Base-by-base conservation (phyloP, 2,329 filamentous ascomycete species). In the Xylariales sp. region DNA sequence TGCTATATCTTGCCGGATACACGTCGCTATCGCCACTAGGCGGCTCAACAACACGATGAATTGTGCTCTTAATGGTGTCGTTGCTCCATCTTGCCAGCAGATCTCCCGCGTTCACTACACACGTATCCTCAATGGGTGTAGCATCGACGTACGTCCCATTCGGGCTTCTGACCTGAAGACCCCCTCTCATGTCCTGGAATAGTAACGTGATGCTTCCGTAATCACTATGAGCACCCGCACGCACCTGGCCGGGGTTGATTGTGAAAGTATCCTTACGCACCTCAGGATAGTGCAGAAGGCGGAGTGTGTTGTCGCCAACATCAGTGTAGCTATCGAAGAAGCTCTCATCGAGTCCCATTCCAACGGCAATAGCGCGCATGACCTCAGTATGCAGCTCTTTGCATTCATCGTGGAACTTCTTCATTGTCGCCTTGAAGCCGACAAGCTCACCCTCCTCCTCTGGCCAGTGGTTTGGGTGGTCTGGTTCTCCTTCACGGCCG, bases 31-130 rank as follows among this genome's bases (percentile, higher is more conserved):
- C 69, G 4, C 71, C 73, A 12, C 70, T 68, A 1, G 87, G 86
- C 2, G 90, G 90, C 65, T 95, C 86, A 4, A 96, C 86, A 1
- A 96, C 90, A 9, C 89, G 80, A 63, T 96, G 90, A 46, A 89
- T 79, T 4, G 90, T 96, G 58, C 86, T 91, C 67, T 86, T 89
- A 66, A 96, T 95, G 4, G 78, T 85, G 56, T 94, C 88, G 57
- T 96, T 96, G 49, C 85, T 88, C 90, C 89, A 95, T 39, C 89
- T 73, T 1, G 87, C 84, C 37, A 96, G 69, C 51, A 96, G 60
- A 58, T 96, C 64, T 11, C 64, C 65, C n/a, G 63, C 56, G 38
- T 67, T 70, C 51, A 70, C 60, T 1, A 70, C 57, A 32, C 57
- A 46, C 4, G 56, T 54, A 5, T 53, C 46, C 31, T 50, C 45